Percentiles rank a stretch among this genome's conserved stretches.
Conservation (phyloP, 176 grass and related monocot species). For the Rhynchospora pubera region DNA sequence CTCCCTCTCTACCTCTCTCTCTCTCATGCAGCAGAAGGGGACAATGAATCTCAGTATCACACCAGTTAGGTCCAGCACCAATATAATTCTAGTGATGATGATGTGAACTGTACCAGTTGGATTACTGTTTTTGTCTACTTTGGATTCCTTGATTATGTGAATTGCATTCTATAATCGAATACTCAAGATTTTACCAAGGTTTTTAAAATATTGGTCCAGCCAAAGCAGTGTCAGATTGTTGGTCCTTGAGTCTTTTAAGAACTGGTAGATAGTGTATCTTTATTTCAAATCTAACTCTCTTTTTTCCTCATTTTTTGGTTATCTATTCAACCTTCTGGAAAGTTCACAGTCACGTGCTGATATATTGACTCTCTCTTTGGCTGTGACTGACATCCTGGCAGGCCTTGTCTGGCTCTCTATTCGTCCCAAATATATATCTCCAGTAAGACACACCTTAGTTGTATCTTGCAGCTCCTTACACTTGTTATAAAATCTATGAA, state of each 20-base stretch:
- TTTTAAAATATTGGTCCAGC: no score
- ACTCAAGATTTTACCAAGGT: no score
- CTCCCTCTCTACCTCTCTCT: no score
- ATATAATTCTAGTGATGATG: no score
- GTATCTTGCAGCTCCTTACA: not conserved
- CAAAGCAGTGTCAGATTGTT: no score
- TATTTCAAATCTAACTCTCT: not conserved
- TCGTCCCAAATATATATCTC: conserved; percentile 67
- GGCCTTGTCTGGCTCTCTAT: conserved; percentile 94
- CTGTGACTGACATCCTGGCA: conserved; percentile 76
- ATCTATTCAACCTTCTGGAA: not conserved
- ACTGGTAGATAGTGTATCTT: not conserved
- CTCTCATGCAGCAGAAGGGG: not conserved
- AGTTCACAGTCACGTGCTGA: conserved; percentile 93
- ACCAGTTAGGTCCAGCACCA: no score
- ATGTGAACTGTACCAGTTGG: no score
- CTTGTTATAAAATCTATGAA: not conserved
- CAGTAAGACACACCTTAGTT: conserved; percentile 30
- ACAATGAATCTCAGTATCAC: no score
- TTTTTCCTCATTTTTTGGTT: not conserved
- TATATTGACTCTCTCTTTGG: conserved; percentile 69
- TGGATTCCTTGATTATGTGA: no score
- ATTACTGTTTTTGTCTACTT: no score
- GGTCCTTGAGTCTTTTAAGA: not conserved
- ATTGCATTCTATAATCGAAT: no score